A percentile compares a stretch with the other conserved stretches of the same genome.
These are phyloP conservation scores for Gracilariopsis chorda DNA, from an alignment of 23 red algal genomes.

Conservation along the genomic window DNA sequence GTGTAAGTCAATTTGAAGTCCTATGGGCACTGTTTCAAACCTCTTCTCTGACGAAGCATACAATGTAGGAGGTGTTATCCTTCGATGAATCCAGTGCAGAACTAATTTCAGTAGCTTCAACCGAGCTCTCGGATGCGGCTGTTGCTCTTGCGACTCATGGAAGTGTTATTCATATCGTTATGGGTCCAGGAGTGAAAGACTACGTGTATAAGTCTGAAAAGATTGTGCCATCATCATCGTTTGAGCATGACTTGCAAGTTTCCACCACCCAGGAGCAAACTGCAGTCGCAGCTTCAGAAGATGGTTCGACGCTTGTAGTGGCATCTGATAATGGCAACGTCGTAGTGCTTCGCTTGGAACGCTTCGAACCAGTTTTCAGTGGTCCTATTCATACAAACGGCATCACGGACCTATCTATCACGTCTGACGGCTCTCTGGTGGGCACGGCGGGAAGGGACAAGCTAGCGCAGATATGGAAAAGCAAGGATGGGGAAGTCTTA, in stretches of 20 bases:
- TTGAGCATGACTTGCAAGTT: constrained; percentile 52
- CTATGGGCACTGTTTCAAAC: not conserved
- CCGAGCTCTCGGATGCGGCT: constrained; percentile 35
- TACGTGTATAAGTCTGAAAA: not conserved
- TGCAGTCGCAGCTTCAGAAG: constrained; percentile 17
- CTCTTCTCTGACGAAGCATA: not conserved
- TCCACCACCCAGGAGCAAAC: constrained; percentile 36
- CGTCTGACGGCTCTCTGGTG: constrained; percentile 16
- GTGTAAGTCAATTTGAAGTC: constrained; percentile 7
- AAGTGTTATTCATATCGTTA: constrained; percentile 26
- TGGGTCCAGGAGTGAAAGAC: constrained; percentile 39
- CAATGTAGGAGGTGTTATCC: constrained; percentile 11
- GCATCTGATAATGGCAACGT: constrained; percentile 57
- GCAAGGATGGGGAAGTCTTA: constrained; percentile 15
- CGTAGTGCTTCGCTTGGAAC: constrained; percentile 8
- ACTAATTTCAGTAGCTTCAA: not conserved
- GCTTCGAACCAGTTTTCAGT: constrained; percentile 15
- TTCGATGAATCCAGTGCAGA: not conserved
- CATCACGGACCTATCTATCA: constrained; percentile 38
- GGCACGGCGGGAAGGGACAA: constrained; percentile 38
- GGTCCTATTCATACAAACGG: constrained; percentile 42
- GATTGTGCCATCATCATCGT: constrained; percentile 21
- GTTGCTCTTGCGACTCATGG: constrained; percentile 37
- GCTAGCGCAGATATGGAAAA: constrained; percentile 14
- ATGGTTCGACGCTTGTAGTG: constrained; percentile 6